A percentile compares a stretch with the other conserved stretches of the same genome.
Conservation (phyloP, 2,329 filamentous ascomycete species). For the Diaporthe caulivora region DNA sequence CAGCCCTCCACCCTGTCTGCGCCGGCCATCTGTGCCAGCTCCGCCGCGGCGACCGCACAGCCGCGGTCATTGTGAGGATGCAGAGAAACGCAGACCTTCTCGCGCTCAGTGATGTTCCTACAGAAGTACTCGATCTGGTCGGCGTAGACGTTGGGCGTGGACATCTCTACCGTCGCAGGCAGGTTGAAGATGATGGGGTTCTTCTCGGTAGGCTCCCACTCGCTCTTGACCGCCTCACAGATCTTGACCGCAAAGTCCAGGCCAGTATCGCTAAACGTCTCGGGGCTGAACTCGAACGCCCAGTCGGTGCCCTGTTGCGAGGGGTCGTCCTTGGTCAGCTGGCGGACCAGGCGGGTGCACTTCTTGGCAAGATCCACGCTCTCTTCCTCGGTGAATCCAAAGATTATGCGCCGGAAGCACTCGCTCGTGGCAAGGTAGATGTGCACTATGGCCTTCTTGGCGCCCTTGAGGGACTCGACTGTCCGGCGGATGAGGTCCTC, state of each 20-base stretch:
- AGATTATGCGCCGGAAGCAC: conserved; percentile 93
- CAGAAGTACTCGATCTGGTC: conserved; percentile 98
- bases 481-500: conserved; percentile 91
- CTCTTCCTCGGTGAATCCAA: conserved; percentile 87
- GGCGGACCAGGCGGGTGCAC: conserved; percentile 88
- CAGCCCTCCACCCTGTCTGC: conserved; percentile 95
- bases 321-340: conserved; percentile 86
- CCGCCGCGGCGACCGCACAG: conserved; percentile 88
- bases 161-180: conserved; percentile 94
- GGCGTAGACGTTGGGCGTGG: conserved; percentile 94
- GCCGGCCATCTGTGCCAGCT: conserved; percentile 95
- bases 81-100: conserved; percentile 89
- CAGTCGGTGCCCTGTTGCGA: conserved; percentile 71
- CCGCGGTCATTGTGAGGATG: conserved; percentile 97
- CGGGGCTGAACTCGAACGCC: conserved; percentile 87
- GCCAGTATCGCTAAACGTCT: conserved; percentile 90
- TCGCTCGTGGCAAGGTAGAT: conserved; percentile 96
- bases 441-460: conserved; percentile 94
- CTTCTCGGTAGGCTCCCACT: conserved; percentile 86
- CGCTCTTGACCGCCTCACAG: conserved; percentile 93
- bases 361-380: conserved; percentile 84
- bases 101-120: conserved; percentile 82
- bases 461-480: conserved; percentile 87
- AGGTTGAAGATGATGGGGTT: conserved; percentile 96
- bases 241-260: conserved; percentile 86